These are phyloP conservation scores for Onygenales sp. DNA, from an alignment of 2,329 filamentous ascomycete species.

Conservation along the genomic window DNA sequence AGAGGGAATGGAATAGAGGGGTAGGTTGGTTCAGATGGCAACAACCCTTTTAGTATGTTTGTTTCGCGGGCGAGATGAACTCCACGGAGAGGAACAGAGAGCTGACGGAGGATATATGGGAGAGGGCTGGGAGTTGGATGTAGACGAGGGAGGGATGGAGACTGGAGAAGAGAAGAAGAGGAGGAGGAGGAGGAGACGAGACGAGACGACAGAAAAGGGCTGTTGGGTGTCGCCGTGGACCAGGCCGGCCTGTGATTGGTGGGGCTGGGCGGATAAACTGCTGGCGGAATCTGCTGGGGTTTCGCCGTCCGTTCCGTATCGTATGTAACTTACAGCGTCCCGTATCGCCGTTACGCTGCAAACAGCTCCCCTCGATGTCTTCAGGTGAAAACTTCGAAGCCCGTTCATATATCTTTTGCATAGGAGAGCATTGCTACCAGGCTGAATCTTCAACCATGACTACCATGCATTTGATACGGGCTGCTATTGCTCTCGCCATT, in stretches of 20 bases:
- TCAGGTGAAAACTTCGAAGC: too few relatives aligned
- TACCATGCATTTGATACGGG: too few relatives aligned
- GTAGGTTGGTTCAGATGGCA: too few relatives aligned
- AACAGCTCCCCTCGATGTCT: too few relatives aligned
- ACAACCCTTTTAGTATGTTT: too few relatives aligned
- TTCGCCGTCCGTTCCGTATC: background rate
- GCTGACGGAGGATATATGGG: background rate
- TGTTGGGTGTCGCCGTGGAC: constrained; percentile 6
- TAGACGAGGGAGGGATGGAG: constrained; percentile 11
- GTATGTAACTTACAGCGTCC: background rate
- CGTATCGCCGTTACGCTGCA: too few relatives aligned
- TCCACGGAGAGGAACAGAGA: background rate
- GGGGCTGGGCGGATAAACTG: constrained; percentile 5
- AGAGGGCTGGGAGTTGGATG: background rate
- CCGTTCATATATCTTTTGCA: too few relatives aligned
- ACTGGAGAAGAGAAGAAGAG: constrained; percentile 14
- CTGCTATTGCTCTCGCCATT: too few relatives aligned
- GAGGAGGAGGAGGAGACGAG: constrained; percentile 15
- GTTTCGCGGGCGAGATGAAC: too few relatives aligned
- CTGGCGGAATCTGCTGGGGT: background rate
- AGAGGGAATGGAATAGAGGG: too few relatives aligned
- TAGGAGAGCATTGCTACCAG: too few relatives aligned
- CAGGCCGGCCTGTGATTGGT: constrained; percentile 17
- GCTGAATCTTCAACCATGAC: too few relatives aligned
- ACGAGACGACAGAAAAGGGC: constrained; percentile 8